These are phyloP conservation scores for Torrubiellomyces zombiae DNA, from an alignment of 2,329 filamentous ascomycete species.

Conservation along the genomic window DNA sequence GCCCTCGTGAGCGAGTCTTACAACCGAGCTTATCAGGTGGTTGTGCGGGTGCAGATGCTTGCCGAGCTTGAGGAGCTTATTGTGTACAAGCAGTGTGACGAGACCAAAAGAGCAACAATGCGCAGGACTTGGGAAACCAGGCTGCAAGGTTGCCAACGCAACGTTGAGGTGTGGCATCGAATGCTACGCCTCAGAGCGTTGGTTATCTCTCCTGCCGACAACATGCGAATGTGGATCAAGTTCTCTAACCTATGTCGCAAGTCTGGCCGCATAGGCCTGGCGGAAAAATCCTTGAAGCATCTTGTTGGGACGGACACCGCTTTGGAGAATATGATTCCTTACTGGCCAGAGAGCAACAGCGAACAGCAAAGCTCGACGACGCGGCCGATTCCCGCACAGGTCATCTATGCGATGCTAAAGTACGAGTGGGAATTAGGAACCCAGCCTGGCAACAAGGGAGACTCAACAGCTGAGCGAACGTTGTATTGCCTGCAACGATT, in stretches of 20 bases:
- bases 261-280: constrained; percentile 81
- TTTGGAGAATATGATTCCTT: constrained; percentile 43
- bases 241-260: constrained; percentile 97
- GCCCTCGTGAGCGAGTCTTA: constrained; percentile 97
- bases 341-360: constrained; percentile 29
- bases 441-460: constrained; percentile 25
- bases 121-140: constrained; percentile 90
- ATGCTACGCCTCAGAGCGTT: constrained; percentile 91
- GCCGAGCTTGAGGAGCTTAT: constrained; percentile 97
- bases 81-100: constrained; percentile 87
- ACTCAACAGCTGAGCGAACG: constrained; percentile 34
- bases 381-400: constrained; percentile 48
- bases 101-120: constrained; percentile 79
- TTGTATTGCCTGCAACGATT: constrained; percentile 43
- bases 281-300: constrained; percentile 85
- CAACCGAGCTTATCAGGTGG: constrained; percentile 92
- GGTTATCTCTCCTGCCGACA: constrained; percentile 81
- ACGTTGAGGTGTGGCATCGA: constrained; percentile 95
- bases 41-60: constrained; percentile 96
- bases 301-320: constrained; percentile 59
- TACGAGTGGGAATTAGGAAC: constrained; percentile 86
- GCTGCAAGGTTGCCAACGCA: constrained; percentile 85
- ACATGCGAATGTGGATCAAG: constrained; percentile 99
- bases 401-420: constrained; percentile 93
- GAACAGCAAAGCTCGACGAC: constrained; percentile 5